Conservation (phyloP, 352 stramenopile genomes). For the Globisporangium paroecandrum region DNA sequence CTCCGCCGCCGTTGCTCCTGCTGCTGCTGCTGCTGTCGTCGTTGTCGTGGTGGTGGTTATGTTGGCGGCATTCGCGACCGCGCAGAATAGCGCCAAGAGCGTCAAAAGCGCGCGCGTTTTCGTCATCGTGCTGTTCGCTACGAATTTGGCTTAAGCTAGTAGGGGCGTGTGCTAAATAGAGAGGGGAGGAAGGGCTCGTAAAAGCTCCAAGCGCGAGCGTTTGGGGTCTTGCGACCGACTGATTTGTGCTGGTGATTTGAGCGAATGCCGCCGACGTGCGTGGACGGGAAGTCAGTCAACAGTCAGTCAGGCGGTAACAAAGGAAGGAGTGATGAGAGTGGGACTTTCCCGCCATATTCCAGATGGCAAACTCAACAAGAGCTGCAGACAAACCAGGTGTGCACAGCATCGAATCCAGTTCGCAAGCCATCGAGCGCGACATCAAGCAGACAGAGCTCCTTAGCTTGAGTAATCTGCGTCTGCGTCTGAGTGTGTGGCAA, state of each 20-base stretch:
- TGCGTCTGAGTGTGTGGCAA: not conserved
- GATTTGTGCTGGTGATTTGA: not conserved
- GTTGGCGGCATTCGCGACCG: not conserved
- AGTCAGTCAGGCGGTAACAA: not conserved
- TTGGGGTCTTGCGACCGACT: not conserved
- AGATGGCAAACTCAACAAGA: not conserved
- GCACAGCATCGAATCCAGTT: not conserved
- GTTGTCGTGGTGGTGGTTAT: constrained; percentile 11
- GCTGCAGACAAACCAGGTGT: not conserved
- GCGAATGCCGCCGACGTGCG: not conserved
- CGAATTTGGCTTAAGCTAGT: not conserved
- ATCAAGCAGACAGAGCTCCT: too few species aligned
- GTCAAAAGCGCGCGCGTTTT: not conserved
- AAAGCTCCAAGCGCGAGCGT: not conserved
- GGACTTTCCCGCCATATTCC: not conserved
- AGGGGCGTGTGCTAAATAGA: not conserved
- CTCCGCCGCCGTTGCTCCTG: not conserved
- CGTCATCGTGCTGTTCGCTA: not conserved
- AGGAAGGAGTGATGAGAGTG: not conserved
- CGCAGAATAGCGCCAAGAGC: constrained; percentile 3
- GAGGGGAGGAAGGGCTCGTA: not conserved
- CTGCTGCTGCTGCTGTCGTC: not conserved
- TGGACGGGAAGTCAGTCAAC: not conserved
- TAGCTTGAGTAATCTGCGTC: too few species aligned
- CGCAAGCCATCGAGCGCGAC: too few species aligned